phyloP scores from a whole-genome alignment of 1,139 yeast genomes.

The Scheffersomyces parashehatae region DNA sequence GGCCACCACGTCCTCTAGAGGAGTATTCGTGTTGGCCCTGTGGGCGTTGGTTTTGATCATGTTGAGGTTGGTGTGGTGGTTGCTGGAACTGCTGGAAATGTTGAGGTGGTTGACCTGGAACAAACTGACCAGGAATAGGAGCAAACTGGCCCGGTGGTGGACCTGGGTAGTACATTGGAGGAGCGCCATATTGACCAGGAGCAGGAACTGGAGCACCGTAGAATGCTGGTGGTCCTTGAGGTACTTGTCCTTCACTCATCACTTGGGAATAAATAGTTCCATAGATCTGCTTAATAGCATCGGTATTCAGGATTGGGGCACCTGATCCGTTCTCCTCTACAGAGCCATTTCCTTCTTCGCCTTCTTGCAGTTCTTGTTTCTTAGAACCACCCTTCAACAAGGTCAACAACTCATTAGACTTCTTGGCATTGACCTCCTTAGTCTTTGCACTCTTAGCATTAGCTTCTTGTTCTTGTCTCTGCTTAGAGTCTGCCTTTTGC shows the following conservation, averaged over 20 bases:
- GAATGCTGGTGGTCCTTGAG: conserved; percentile 11
- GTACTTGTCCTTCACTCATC: conserved; percentile 38
- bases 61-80: conserved; percentile 9
- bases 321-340: conserved; percentile 18
- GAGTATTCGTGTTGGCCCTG: conserved; percentile 7
- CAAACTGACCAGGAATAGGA: conserved; percentile 16
- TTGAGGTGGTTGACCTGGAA: conserved; percentile 21
- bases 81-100: conserved; percentile 13
- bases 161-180: conserved; percentile 1
- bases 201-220: conserved; percentile 16
- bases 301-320: conserved; percentile 24
- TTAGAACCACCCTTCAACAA: conserved; percentile 27
- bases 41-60: conserved; percentile 8
- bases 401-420: conserved; percentile 24
- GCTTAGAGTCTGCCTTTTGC: conserved; percentile 23
- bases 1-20: conserved; percentile 24
- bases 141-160: conserved; percentile 5
- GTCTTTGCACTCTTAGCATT: conserved; percentile 6
- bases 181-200: conserved; percentile 10
- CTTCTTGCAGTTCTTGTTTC: not conserved
- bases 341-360: conserved; percentile 11
- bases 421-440: conserved; percentile 12
- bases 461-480: conserved; percentile 6
- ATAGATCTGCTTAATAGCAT: conserved; percentile 49
- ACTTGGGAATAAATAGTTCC: conserved; percentile 49